Conservation (phyloP, 2,329 filamentous ascomycete species). For the Pestalotiopsis fici region DNA sequence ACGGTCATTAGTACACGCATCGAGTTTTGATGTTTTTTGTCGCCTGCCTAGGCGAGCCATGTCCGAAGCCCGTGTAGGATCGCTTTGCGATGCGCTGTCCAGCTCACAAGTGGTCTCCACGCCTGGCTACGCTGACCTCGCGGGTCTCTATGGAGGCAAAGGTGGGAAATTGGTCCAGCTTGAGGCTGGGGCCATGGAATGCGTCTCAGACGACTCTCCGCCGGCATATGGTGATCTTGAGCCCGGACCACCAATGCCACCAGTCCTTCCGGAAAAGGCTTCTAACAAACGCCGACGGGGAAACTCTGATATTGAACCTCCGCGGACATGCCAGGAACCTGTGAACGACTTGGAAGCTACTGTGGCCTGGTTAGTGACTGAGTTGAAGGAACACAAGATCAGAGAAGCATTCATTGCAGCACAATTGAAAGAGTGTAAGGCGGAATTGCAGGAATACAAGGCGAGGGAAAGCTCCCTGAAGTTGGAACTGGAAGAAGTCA, state of each 20-base stretch:
- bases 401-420: not conserved
- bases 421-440: not conserved
- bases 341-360: not conserved
- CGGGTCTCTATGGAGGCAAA: slow-evolving; percentile 1
- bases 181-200: not conserved
- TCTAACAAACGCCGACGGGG: slow-evolving; percentile 6
- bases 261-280: not conserved
- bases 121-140: not conserved
- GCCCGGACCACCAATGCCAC: slow-evolving; percentile 4
- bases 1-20: not conserved
- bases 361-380: not conserved
- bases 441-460: not conserved
- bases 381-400: not conserved
- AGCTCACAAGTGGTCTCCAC: not conserved
- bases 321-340: not conserved
- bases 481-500: not conserved
- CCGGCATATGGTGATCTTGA: slow-evolving; percentile 1
- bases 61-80: not conserved
- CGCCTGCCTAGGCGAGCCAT: not conserved
- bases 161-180: not conserved
- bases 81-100: not conserved
- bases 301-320: not conserved
- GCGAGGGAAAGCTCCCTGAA: not conserved
- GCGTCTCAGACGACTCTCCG: not conserved
- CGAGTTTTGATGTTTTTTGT: not conserved